Evolutionary conservation across 306 rosid species (phyloP).

Genomic region (Corylus heterophylla): DNA sequence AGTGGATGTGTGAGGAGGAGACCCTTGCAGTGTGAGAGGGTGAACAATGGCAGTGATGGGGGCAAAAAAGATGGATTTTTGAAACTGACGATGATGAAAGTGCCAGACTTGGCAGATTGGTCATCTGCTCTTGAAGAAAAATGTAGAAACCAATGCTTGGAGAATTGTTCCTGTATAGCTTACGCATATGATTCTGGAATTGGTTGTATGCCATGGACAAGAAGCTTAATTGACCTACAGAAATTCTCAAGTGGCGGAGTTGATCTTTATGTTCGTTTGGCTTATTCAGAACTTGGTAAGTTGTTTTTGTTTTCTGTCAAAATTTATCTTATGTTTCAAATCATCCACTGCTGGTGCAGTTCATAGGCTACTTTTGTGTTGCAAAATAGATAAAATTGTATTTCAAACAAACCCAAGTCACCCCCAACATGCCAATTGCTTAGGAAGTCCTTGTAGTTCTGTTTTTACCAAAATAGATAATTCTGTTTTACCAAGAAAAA

Average conservation of each 20-base stretch:
- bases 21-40: slow-evolving; percentile 26
- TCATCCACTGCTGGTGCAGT: no score
- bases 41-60: background rate
- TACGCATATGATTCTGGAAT: background rate
- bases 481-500: no score
- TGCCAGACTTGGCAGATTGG: slow-evolving; percentile 18
- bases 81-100: slow-evolving; percentile 14
- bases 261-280: background rate
- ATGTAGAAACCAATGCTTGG: background rate
- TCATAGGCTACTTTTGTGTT: no score
- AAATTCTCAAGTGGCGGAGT: background rate
- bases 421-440: no score
- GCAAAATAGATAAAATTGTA: no score
- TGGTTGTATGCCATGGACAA: background rate
- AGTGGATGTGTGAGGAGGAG: slow-evolving; percentile 25
- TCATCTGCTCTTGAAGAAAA: background rate
- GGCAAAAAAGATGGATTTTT: slow-evolving; percentile 27
- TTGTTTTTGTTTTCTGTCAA: background rate
- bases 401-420: no score
- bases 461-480: no score
- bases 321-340: no score
- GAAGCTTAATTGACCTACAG: background rate
- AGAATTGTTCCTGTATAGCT: background rate
- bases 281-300: background rate
- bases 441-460: no score